Base-by-base conservation (phyloP, 306 rosid genomes). In the Argentina anserina region DNA sequence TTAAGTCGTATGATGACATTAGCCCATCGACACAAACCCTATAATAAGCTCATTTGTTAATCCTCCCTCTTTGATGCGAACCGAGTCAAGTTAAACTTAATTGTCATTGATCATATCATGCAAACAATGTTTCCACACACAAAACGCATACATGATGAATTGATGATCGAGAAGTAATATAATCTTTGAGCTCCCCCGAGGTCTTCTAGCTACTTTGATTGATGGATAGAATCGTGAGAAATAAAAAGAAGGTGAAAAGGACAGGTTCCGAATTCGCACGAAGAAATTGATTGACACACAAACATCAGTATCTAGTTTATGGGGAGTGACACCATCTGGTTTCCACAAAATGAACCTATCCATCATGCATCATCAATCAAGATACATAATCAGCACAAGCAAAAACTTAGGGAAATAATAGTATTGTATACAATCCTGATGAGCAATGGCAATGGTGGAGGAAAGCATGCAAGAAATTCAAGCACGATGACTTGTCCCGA, bases 401-500 rank as follows among this genome's bases (percentile, higher is more conserved):
- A 53, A 21, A 10, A 3, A 9, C 23, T 21, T 53, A 13, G 20
- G 6, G 0, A 15, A 33, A 29, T 29, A 59, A 28, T 14, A 29
- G 37, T 29, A 28, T 59, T 59, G 42, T 18, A 33, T 17, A 14
- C 41, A 61, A 61, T 61, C 66, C 33, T 17, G 66, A 61, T 61
- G 33, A 60, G 65, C 41, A 60, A 58, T 11, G 56, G 10, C 33
- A 29, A 6, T 15, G 36, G 63, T 56, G 63, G 20, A 13, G 2
- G 21, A 34, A 31, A 5, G 10, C 40, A 15, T 31, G 41, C 21
- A 31, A 33, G 12, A 14, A 61, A 58, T 23, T 56, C 12, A 31
- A 31, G 65, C 65, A 60, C 42, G 65, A 33, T 61, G 15, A 61
- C 66, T 33, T 61, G 66, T 61, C 66, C 66, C 66, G 66, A 17